A percentile compares a stretch with the other conserved stretches of the same genome.
phyloP scores from a whole-genome alignment of 2,329 filamentous ascomycete genomes.

The Trichophaea hybrida region DNA sequence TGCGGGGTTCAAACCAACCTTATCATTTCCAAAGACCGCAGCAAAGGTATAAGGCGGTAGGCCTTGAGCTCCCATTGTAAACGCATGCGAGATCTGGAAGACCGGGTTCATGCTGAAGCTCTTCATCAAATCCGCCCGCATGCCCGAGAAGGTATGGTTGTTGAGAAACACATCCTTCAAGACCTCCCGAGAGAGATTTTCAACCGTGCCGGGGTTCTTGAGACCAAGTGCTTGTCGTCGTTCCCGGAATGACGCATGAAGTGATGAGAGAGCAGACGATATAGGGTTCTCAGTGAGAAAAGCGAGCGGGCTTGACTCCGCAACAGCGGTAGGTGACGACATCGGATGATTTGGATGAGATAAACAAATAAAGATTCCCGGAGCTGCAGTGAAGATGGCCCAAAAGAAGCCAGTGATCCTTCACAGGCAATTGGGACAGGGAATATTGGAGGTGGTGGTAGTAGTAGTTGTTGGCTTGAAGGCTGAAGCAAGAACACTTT shows the following conservation, averaged over 20 bases:
- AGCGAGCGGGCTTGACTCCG: conserved; percentile 40
- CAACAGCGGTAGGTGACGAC: conserved; percentile 33
- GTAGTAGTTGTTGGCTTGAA: neutral
- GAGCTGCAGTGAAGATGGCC: neutral
- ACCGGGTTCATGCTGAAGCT: conserved; percentile 83
- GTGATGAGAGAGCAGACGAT: conserved; percentile 55
- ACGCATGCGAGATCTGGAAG: conserved; percentile 95
- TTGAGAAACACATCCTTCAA: conserved; percentile 91
- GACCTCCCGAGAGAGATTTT: conserved; percentile 79
- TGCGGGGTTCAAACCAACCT: conserved; percentile 43
- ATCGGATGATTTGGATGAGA: neutral
- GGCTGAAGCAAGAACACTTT: conserved; percentile 1
- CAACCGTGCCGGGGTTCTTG: conserved; percentile 81
- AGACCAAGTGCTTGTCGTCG: conserved; percentile 78
- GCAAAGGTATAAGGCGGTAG: conserved; percentile 92
- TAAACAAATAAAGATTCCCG: neutral
- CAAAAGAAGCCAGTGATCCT: neutral
- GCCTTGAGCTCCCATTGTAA: conserved; percentile 79
- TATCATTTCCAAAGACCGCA: conserved; percentile 81
- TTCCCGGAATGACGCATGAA: conserved; percentile 67
- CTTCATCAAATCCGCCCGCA: conserved; percentile 93
- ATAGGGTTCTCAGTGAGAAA: conserved; percentile 63
- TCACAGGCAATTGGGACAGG: neutral
- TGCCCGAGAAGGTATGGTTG: conserved; percentile 91
- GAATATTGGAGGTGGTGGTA: neutral